These are phyloP conservation scores for Trichosporon faecale DNA, from an alignment of 1,284 basidiomycete species.

Conservation along the genomic window DNA sequence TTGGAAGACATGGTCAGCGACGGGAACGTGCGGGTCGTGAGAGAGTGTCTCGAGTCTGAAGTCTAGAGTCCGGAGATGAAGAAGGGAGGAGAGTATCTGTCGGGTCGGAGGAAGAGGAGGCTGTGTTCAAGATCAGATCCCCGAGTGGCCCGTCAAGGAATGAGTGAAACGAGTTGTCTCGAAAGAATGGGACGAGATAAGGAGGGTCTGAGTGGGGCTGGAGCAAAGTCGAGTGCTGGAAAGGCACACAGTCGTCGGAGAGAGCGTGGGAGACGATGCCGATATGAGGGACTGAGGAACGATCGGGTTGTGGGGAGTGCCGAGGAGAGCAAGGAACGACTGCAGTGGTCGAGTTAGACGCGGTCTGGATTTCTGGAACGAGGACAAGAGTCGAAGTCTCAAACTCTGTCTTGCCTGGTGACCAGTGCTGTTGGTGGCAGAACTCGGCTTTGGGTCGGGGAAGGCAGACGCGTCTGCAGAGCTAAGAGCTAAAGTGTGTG, in stretches of 20 bases:
- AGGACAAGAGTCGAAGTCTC: not conserved
- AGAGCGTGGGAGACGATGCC: not conserved
- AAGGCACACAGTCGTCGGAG: not conserved
- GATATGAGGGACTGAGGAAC: not conserved
- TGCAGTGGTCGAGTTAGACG: not conserved
- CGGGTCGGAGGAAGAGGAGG: not conserved
- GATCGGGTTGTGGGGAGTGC: not conserved
- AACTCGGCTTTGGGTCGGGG: not conserved
- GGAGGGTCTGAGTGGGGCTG: not conserved
- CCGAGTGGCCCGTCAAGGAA: not conserved
- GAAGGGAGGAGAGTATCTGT: not conserved
- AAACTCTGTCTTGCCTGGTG: not conserved
- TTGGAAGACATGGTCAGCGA: not conserved
- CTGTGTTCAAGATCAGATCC: not conserved
- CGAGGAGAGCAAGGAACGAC: not conserved
- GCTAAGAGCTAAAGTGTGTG: not conserved
- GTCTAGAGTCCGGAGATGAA: not conserved
- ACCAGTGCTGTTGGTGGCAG: not conserved
- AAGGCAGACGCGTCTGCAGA: not conserved
- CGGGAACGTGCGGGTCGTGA: not conserved
- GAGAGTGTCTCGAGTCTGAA: not conserved
- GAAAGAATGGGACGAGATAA: not conserved
- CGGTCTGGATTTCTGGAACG: not conserved
- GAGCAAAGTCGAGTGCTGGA: not conserved
- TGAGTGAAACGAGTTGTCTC: not conserved